phyloP scores from a whole-genome alignment of 2,329 filamentous ascomycete species.

The Septoria linicola region DNA sequence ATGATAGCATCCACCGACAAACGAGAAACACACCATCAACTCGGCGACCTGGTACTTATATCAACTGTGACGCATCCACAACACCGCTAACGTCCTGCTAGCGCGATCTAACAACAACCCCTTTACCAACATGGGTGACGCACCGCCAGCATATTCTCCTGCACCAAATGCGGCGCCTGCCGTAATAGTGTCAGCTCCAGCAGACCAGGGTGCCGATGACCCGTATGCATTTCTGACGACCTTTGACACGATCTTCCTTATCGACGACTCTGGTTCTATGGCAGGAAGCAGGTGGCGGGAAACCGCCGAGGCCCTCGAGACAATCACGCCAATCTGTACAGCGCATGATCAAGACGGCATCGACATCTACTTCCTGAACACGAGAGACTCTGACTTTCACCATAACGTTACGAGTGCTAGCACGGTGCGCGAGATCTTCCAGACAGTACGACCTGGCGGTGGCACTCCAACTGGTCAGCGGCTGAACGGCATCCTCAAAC shows the following conservation, averaged over 20 bases:
- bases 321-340: constrained; percentile 80
- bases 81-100: background rate
- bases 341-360: constrained; percentile 78
- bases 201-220: constrained; percentile 53
- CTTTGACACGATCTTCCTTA: constrained; percentile 87
- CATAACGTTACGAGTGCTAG: constrained; percentile 59
- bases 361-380: constrained; percentile 89
- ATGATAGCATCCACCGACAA: constrained; percentile 25
- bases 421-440: constrained; percentile 68
- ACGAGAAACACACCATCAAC: constrained; percentile 23
- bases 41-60: constrained; percentile 18
- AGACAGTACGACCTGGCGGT: constrained; percentile 61
- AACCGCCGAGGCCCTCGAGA: constrained; percentile 65
- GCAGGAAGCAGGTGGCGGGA: constrained; percentile 72
- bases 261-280: constrained; percentile 94
- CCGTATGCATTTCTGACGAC: constrained; percentile 70
- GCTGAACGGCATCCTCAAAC: constrained; percentile 68
- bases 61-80: background rate
- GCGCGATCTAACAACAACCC: constrained; percentile 18
- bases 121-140: constrained; percentile 23
- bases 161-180: constrained; percentile 41
- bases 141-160: constrained; percentile 43
- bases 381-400: constrained; percentile 59
- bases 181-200: constrained; percentile 28
- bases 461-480: constrained; percentile 73